Percentiles rank a stretch among this genome's conserved stretches.
These are phyloP conservation scores for Colletotrichum sojae DNA, from an alignment of 2,329 filamentous ascomycete genomes.

Conservation along the genomic window DNA sequence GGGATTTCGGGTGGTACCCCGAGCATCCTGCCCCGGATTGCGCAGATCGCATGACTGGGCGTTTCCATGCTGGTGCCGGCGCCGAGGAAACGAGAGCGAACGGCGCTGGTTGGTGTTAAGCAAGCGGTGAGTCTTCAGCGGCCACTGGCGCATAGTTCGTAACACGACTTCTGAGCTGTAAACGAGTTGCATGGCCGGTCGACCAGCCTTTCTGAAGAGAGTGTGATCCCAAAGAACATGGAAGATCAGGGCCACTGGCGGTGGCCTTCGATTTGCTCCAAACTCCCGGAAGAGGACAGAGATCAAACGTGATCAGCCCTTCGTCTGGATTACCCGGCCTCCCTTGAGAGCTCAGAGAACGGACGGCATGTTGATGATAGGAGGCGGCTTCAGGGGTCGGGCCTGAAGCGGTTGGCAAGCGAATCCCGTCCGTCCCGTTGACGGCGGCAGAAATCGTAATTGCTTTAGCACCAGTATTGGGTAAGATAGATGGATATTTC, in stretches of 20 bases:
- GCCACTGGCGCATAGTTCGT: background rate
- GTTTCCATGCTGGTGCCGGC: conserved; percentile 4
- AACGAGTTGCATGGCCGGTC: too few species aligned
- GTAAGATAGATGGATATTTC: too few species aligned
- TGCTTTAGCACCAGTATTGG: too few species aligned
- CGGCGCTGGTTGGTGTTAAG: conserved; percentile 6
- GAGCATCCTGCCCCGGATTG: conserved; percentile 4
- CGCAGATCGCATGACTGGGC: conserved; percentile 22
- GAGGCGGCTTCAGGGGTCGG: conserved; percentile 3
- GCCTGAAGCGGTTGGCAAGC: conserved; percentile 11
- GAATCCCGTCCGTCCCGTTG: background rate
- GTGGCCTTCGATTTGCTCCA: background rate
- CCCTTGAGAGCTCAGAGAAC: background rate
- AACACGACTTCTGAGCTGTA: background rate
- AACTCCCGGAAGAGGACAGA: background rate
- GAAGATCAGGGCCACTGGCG: background rate
- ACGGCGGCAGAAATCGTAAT: too few species aligned
- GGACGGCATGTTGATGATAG: background rate
- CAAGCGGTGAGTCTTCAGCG: conserved; percentile 14
- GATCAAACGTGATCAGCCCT: background rate
- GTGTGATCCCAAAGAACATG: background rate
- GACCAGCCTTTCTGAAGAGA: background rate
- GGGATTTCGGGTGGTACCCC: background rate
- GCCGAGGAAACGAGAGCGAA: background rate
- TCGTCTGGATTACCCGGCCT: conserved; percentile 3